phyloP scores from a whole-genome alignment of 225 moss, liverwort and hornwort species.

The Pseudisothecium myosuroides region DNA sequence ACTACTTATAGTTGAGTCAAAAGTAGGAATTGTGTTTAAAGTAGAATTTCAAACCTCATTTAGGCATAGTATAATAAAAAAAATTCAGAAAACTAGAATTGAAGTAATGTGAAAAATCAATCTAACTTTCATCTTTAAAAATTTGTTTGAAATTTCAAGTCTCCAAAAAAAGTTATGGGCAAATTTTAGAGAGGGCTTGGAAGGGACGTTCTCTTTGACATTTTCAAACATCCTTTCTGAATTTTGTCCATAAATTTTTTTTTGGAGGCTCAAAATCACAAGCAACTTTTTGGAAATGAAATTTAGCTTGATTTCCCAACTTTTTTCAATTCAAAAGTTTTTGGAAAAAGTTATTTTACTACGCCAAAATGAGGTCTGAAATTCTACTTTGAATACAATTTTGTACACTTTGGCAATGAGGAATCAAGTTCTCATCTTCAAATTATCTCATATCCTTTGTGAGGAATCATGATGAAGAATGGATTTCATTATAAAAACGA shows the following conservation, averaged over 20 bases:
- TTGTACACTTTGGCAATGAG: not conserved
- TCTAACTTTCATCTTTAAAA: not conserved
- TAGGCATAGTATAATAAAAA: too few relatives aligned
- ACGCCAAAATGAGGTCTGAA: not conserved
- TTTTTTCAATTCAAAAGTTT: too few relatives aligned
- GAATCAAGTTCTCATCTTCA: not conserved
- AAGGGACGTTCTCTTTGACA: too few relatives aligned
- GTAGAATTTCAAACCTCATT: too few relatives aligned
- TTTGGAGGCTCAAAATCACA: not conserved
- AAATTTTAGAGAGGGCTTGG: not conserved
- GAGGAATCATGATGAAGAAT: not conserved
- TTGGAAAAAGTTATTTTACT: too few relatives aligned
- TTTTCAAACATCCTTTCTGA: too few relatives aligned
- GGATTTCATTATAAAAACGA: not conserved
- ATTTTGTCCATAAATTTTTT: not conserved
- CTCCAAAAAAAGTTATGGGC: not conserved
- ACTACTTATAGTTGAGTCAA: too few relatives aligned
- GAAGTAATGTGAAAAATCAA: too few relatives aligned
- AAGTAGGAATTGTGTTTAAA: too few relatives aligned
- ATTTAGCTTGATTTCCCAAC: too few relatives aligned
- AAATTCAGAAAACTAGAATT: too few relatives aligned
- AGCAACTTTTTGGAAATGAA: rapidly evolving
- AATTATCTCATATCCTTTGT: not conserved
- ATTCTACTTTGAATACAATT: not conserved
- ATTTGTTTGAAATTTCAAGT: rapidly evolving